These are phyloP conservation scores for Mycena alexandri DNA, from an alignment of 768 basidiomycete genomes.

Conservation along the genomic window DNA sequence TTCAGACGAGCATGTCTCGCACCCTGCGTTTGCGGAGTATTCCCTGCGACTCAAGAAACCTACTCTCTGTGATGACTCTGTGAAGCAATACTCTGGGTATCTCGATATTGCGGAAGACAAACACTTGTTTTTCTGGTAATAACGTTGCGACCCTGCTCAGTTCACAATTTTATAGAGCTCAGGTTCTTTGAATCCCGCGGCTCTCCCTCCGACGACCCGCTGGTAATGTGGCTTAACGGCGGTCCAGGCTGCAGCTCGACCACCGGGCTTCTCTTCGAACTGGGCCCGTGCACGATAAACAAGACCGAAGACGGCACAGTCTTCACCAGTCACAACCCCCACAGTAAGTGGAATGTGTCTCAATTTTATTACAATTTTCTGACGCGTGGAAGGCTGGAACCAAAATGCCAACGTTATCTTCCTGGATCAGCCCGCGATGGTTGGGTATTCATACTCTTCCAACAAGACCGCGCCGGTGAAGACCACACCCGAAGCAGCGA, in stretches of 20 bases:
- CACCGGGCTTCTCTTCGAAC: slow-evolving; percentile 92
- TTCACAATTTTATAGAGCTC: not conserved
- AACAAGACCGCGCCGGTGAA: slow-evolving; percentile 80
- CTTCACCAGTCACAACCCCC: slow-evolving; percentile 71
- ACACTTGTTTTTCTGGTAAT: slow-evolving; percentile 91
- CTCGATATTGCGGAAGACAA: slow-evolving; percentile 83
- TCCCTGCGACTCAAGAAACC: slow-evolving; percentile 74
- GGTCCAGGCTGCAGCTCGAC: slow-evolving; percentile 79
- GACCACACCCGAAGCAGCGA: slow-evolving; percentile 85
- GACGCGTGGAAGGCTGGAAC: slow-evolving; percentile 71
- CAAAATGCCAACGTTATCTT: slow-evolving; percentile 80
- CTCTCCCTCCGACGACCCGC: slow-evolving; percentile 82
- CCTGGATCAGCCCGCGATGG: slow-evolving; percentile 86
- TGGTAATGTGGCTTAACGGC: slow-evolving; percentile 91
- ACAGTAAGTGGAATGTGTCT: slow-evolving; percentile 49
- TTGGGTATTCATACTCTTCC: slow-evolving; percentile 86
- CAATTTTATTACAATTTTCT: not conserved
- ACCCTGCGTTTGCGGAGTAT: slow-evolving; percentile 62
- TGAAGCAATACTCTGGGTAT: slow-evolving; percentile 87
- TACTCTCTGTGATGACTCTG: slow-evolving; percentile 79
- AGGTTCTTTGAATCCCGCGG: slow-evolving; percentile 92
- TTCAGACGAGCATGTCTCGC: slow-evolving; percentile 74
- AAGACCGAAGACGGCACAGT: slow-evolving; percentile 63
- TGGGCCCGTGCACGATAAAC: slow-evolving; percentile 86
- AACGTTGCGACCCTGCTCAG: slow-evolving; percentile 34